Evolutionary conservation across 441 rosid species (phyloP).

Genomic region (Erysimum pusillum): DNA sequence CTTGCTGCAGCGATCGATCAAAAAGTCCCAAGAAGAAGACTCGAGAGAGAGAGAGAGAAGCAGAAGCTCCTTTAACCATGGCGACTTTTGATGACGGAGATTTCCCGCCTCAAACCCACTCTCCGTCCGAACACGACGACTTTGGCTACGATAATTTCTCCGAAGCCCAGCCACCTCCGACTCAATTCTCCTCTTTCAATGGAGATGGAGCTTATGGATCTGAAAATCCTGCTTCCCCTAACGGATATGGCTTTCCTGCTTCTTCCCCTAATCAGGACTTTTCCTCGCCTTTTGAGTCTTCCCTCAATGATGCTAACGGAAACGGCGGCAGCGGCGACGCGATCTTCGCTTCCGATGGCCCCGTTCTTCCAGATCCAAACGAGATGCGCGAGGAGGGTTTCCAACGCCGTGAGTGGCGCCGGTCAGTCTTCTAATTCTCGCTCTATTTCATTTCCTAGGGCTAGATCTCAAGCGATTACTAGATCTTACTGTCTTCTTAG

Average conservation of each 20-base stretch:
- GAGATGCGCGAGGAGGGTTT: conserved; percentile 85
- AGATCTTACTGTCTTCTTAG: conserved; percentile 22
- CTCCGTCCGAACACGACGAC: conserved; percentile 49
- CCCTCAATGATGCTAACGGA: conserved; percentile 47
- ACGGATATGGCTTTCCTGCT: conserved; percentile 59
- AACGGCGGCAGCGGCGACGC: conserved; percentile 43
- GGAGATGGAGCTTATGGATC: conserved; percentile 37
- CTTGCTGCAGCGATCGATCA: conserved; percentile 24
- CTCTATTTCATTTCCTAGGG: background rate
- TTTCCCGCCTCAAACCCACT: conserved; percentile 47
- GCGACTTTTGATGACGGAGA: conserved; percentile 61
- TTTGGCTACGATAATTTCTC: conserved; percentile 47
- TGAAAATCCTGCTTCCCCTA: conserved; percentile 52
- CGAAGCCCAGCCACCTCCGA: conserved; percentile 43
- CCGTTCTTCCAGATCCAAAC: conserved; percentile 69
- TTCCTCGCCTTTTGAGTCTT: conserved; percentile 60
- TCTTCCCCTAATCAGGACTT: conserved; percentile 55
- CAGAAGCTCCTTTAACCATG: conserved; percentile 49
- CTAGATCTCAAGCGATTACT: conserved; percentile 26
- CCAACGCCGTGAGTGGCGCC: conserved; percentile 86
- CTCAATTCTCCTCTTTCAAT: conserved; percentile 39
- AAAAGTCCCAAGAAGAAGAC: conserved; percentile 6
- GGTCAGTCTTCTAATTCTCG: conserved; percentile 58
- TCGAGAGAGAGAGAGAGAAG: conserved; percentile 16
- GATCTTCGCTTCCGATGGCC: conserved; percentile 62